These are phyloP conservation scores for Linnemannia elongata DNA, from an alignment of 192 early-diverging fungal species.

Conservation along the genomic window DNA sequence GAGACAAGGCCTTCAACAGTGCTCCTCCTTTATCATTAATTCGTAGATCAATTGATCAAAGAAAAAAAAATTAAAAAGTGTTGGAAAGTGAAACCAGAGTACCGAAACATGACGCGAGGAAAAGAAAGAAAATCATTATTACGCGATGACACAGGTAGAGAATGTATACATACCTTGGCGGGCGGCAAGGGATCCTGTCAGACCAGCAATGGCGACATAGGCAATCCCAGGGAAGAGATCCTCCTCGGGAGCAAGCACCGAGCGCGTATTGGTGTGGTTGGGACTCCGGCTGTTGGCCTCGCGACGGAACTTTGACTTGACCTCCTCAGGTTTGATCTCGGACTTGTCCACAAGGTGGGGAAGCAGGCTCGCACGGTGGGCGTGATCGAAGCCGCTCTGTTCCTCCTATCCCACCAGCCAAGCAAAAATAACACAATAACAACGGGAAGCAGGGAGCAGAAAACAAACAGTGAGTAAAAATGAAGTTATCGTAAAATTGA, in stretches of 20 bases:
- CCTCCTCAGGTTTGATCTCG: not conserved
- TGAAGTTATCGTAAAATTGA: not conserved
- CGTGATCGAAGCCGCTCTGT: not conserved
- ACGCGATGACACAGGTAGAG: not conserved
- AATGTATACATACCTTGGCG: constrained; percentile 11
- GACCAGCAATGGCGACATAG: constrained; percentile 23
- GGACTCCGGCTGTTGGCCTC: not conserved
- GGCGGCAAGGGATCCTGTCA: constrained; percentile 21
- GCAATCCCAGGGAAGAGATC: constrained; percentile 12
- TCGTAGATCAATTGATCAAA: not conserved
- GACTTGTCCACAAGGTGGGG: not conserved
- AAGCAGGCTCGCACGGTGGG: not conserved
- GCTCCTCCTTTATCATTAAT: not conserved
- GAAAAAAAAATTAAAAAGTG: not conserved
- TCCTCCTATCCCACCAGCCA: not conserved
- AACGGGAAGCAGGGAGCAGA: not conserved
- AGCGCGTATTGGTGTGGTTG: not conserved
- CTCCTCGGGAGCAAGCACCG: constrained; percentile 18
- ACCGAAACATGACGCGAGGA: too few relatives aligned
- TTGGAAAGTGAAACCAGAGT: not conserved
- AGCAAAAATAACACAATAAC: not conserved
- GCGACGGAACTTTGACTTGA: not conserved
- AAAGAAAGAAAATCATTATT: not conserved
- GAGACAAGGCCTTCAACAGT: constrained; percentile 3
- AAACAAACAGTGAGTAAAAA: not conserved